These are phyloP conservation scores for Amaranthus hypochondriacus DNA, from an alignment of 148 eudicot genomes.

Conservation along the genomic window DNA sequence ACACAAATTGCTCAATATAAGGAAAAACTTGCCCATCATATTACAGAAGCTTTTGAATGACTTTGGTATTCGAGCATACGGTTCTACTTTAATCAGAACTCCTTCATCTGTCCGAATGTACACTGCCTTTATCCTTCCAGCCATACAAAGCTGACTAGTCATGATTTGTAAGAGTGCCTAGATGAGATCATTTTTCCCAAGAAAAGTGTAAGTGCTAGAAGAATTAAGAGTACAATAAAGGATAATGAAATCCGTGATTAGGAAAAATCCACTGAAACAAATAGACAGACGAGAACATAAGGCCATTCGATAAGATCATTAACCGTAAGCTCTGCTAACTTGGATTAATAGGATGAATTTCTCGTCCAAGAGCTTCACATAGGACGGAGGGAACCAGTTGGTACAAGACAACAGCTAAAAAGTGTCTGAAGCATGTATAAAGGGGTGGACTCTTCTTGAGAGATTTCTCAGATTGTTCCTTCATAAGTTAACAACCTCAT, in stretches of 20 bases:
- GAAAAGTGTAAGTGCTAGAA: too few species aligned
- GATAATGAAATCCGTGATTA: not conserved
- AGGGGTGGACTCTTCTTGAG: too few species aligned
- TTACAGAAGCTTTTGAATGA: slow-evolving; percentile 7
- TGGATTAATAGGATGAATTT: too few species aligned
- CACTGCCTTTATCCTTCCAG: slow-evolving; percentile 26
- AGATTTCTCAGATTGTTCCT: too few species aligned
- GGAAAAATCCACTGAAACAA: not conserved
- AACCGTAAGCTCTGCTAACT: too few species aligned
- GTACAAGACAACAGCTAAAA: too few species aligned
- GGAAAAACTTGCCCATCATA: slow-evolving; percentile 20
- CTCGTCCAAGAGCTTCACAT: too few species aligned
- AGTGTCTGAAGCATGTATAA: too few species aligned
- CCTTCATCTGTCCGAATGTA: slow-evolving; percentile 24
- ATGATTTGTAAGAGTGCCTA: slow-evolving; percentile 23
- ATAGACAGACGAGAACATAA: not conserved
- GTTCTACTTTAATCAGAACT: slow-evolving; percentile 17
- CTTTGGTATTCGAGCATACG: slow-evolving; percentile 7
- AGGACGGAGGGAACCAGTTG: too few species aligned
- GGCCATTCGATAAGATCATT: too few species aligned
- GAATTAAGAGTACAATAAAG: too few species aligned
- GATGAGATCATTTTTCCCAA: not conserved
- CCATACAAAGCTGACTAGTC: slow-evolving; percentile 22
- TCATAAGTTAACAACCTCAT: too few species aligned
- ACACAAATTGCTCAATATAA: not conserved